Conservation (phyloP, 768 basidiomycete genomes). For the Naganishia antarctica region DNA sequence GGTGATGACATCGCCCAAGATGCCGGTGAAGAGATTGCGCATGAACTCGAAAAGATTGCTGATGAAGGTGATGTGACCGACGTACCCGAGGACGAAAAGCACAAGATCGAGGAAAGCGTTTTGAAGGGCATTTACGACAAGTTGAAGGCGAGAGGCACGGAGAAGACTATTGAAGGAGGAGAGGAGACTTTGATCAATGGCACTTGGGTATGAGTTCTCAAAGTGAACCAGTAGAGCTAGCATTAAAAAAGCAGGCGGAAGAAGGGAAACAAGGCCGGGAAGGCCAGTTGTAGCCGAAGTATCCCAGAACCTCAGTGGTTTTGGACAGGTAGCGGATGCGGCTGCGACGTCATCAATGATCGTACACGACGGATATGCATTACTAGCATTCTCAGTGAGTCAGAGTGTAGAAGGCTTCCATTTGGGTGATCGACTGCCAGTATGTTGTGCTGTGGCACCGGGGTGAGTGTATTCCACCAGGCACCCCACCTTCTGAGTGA, state of each 20-base stretch:
- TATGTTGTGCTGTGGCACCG: too few relatives aligned
- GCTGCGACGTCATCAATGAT: too few relatives aligned
- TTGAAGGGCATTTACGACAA: slow-evolving; percentile 19
- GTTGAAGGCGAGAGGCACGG: slow-evolving; percentile 15
- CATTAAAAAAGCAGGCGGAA: background rate
- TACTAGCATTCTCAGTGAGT: too few relatives aligned
- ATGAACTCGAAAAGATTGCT: slow-evolving; percentile 27
- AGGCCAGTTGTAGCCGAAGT: background rate
- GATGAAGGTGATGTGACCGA: slow-evolving; percentile 24
- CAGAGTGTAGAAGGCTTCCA: too few relatives aligned
- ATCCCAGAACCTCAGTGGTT: too few relatives aligned
- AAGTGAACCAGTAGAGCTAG: background rate
- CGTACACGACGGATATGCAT: too few relatives aligned
- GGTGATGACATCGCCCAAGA: slow-evolving; percentile 16
- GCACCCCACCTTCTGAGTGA: too few relatives aligned
- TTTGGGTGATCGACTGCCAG: too few relatives aligned
- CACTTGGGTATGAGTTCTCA: slow-evolving; percentile 23
- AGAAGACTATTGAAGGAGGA: slow-evolving; percentile 11
- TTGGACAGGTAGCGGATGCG: too few relatives aligned
- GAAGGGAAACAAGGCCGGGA: background rate
- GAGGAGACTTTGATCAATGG: slow-evolving; percentile 22
- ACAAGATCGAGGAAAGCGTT: slow-evolving; percentile 18
- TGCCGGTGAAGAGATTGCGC: slow-evolving; percentile 16
- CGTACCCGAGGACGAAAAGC: background rate
- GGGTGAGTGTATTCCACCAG: too few relatives aligned